A percentile compares a stretch with the other conserved stretches of the same genome.
phyloP scores from a whole-genome alignment of 2,329 filamentous ascomycete genomes.

The Fusarium sp. region DNA sequence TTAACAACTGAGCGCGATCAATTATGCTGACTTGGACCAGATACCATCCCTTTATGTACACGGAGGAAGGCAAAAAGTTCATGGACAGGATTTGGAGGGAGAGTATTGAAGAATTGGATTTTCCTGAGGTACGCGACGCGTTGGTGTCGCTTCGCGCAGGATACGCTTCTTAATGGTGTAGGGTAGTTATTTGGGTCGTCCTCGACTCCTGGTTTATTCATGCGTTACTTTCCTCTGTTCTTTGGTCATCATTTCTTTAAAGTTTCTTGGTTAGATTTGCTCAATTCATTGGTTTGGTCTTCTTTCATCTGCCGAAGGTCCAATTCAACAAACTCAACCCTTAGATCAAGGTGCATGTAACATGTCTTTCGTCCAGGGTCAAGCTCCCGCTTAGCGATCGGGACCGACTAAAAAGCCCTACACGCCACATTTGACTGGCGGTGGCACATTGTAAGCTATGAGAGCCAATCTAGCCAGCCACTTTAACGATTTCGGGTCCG shows the following conservation, averaged over 20 bases:
- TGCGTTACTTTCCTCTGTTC: not conserved
- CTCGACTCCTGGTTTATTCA: not conserved
- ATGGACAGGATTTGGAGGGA: conserved; percentile 16
- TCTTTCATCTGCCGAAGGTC: not conserved
- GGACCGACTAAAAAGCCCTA: not conserved
- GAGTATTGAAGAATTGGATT: conserved; percentile 14
- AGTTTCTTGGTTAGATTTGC: not conserved
- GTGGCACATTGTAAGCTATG: not conserved
- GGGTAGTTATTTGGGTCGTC: too few species aligned
- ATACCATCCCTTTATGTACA: conserved; percentile 11
- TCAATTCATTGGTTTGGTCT: not conserved
- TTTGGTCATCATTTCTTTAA: not conserved
- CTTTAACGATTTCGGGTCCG: not conserved
- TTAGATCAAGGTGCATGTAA: not conserved
- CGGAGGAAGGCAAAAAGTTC: not conserved
- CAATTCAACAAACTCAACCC: not conserved
- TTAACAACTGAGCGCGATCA: too few species aligned
- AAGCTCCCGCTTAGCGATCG: not conserved
- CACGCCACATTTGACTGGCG: not conserved
- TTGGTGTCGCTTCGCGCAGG: not conserved
- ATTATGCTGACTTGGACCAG: not conserved
- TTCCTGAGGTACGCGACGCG: not conserved
- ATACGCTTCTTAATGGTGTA: not conserved
- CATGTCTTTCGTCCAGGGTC: not conserved
- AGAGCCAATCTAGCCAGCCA: not conserved